Conservation (phyloP, 306 rosid genomes). For the Gleditsia sinensis region DNA sequence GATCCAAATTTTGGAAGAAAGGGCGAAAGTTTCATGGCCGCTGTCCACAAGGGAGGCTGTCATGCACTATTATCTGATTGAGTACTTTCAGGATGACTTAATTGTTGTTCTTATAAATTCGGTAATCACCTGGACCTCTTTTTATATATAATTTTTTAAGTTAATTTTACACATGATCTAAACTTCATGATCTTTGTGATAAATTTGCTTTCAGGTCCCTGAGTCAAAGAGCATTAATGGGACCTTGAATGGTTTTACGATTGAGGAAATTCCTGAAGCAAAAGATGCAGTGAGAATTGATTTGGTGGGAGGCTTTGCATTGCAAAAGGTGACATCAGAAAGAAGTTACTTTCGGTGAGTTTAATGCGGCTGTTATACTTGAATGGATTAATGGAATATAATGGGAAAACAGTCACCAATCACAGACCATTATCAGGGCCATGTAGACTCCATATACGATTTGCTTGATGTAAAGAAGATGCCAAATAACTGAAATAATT, state of each 20-base stretch:
- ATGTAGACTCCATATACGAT: neutral
- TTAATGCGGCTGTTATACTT: conserved; percentile 5
- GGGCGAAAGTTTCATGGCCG: conserved; percentile 91
- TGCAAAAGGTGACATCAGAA: conserved; percentile 73
- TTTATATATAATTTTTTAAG: neutral
- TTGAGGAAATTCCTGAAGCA: conserved; percentile 59
- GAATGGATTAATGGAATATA: conserved; percentile 12
- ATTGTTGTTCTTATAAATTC: conserved; percentile 70
- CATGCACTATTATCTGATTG: conserved; percentile 72
- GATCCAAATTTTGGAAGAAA: conserved; percentile 68
- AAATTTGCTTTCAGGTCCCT: conserved; percentile 51
- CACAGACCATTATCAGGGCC: neutral
- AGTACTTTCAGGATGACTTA: conserved; percentile 78
- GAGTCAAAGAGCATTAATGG: conserved; percentile 44
- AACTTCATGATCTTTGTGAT: conserved; percentile 19
- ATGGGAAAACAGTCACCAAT: neutral
- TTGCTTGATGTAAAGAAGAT: conserved; percentile 1
- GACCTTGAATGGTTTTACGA: conserved; percentile 42
- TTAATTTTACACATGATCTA: conserved; percentile 8
- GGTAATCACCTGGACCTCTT: conserved; percentile 41
- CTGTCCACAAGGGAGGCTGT: conserved; percentile 75
- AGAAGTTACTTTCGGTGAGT: conserved; percentile 88
- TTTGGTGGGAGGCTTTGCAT: conserved; percentile 81
- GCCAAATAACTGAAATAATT: neutral
- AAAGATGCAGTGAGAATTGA: conserved; percentile 69